phyloP scores from a whole-genome alignment of 768 basidiomycete genomes.

The Agaricus subrufescens region DNA sequence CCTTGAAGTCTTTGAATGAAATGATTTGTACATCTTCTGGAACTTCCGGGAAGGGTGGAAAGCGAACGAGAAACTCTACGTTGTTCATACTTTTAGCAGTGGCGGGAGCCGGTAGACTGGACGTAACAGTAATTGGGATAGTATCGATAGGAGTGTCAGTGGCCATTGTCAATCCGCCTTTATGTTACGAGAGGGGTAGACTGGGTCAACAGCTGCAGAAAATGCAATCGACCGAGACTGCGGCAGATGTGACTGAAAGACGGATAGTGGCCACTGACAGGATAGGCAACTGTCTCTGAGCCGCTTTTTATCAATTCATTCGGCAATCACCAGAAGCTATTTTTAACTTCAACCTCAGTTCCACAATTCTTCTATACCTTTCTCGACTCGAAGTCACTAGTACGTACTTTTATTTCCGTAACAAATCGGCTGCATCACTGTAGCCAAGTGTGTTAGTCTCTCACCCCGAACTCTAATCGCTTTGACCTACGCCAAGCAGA shows the following conservation, averaged over 20 bases:
- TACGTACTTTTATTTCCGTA: background rate
- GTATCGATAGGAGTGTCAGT: background rate
- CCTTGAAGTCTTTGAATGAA: conserved; percentile 39
- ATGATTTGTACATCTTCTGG: conserved; percentile 37
- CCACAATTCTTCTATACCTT: background rate
- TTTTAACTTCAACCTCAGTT: background rate
- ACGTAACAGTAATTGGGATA: background rate
- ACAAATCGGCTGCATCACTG: too few relatives aligned
- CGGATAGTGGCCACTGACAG: background rate
- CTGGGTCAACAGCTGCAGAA: background rate
- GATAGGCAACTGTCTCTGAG: too few relatives aligned
- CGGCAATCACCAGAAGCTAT: background rate
- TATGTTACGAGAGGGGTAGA: background rate
- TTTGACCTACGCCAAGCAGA: too few relatives aligned
- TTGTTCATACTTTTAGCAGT: background rate
- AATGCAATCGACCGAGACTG: background rate
- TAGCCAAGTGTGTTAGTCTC: too few relatives aligned
- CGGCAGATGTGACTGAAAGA: background rate
- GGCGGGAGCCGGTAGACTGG: background rate
- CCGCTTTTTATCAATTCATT: background rate
- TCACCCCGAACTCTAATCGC: too few relatives aligned
- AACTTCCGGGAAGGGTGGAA: conserved; percentile 44
- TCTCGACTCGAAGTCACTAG: background rate
- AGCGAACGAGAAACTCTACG: conserved; percentile 20
- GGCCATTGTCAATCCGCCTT: conserved; percentile 2